Evolutionary conservation across 441 rosid genomes (phyloP).

Genomic region (Populus tomentosa): DNA sequence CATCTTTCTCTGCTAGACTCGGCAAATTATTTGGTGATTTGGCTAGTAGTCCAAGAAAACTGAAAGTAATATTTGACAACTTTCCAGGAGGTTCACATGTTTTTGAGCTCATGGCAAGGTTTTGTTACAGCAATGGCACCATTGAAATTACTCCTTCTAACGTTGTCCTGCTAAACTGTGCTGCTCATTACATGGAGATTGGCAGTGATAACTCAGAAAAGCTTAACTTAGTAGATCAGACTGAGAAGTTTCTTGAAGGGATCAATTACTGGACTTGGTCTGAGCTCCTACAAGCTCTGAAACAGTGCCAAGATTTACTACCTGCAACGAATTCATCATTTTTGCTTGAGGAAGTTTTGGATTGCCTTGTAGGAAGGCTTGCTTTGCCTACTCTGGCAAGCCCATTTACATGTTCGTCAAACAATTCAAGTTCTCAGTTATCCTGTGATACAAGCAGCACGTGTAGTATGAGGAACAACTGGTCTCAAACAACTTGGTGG

Average conservation of each 20-base stretch:
- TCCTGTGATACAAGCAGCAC: conserved; percentile 35
- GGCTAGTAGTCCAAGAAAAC: conserved; percentile 11
- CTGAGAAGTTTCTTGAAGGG: conserved; percentile 31
- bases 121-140: conserved; percentile 42
- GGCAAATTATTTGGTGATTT: conserved; percentile 27
- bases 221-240: conserved; percentile 25
- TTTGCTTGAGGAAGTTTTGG: conserved; percentile 31
- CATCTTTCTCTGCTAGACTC: conserved; percentile 38
- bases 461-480: conserved; percentile 23
- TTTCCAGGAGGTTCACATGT: conserved; percentile 56
- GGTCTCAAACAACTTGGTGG: conserved; percentile 34
- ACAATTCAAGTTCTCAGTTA: conserved; percentile 22
- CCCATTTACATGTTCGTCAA: conserved; percentile 30
- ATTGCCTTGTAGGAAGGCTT: conserved; percentile 29
- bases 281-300: conserved; percentile 42
- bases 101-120: conserved; percentile 51
- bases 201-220: conserved; percentile 12
- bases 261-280: conserved; percentile 54
- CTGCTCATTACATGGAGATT: conserved; percentile 50
- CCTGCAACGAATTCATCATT: conserved; percentile 23
- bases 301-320: conserved; percentile 38
- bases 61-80: conserved; percentile 43
- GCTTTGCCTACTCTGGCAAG: conserved; percentile 27
- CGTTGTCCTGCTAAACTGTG: conserved; percentile 31
- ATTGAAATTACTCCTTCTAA: conserved; percentile 34